Evolutionary conservation across 1,139 yeast species (phyloP).

Genomic region (Wickerhamomyces sp.): DNA sequence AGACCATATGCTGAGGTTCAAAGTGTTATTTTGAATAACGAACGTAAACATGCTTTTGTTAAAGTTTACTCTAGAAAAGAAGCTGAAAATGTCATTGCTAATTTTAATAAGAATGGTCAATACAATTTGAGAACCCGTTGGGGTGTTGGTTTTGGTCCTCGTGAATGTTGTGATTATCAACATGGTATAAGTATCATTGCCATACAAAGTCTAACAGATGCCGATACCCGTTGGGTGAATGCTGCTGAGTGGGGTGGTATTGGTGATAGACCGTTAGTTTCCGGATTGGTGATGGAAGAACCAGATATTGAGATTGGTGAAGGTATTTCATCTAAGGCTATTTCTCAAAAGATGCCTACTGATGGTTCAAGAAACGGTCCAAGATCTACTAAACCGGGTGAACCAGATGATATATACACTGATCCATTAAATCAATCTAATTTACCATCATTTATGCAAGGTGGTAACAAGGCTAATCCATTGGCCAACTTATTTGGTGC

Average conservation of each 20-base stretch:
- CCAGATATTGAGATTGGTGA: constrained; percentile 97
- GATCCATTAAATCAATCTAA: constrained; percentile 32
- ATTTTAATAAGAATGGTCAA: constrained; percentile 48
- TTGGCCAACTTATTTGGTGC: constrained; percentile 43
- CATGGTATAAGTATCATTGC: constrained; percentile 89
- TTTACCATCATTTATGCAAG: constrained; percentile 24
- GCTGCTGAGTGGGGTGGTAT: constrained; percentile 98
- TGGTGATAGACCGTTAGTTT: constrained; percentile 77
- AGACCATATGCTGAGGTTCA: constrained; percentile 95
- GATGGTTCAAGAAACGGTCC: constrained; percentile 87
- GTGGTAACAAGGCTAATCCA: constrained; percentile 37
- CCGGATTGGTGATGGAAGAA: constrained; percentile 88
- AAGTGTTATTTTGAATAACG: constrained; percentile 80
- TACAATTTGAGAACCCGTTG: constrained; percentile 80
- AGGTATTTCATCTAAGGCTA: constrained; percentile 90
- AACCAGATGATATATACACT: constrained; percentile 38
- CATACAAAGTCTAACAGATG: constrained; percentile 81
- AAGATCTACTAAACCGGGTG: constrained; percentile 67
- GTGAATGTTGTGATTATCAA: constrained; percentile 95
- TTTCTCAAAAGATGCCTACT: constrained; percentile 83
- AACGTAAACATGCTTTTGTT: constrained; percentile 92
- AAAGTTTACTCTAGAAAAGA: constrained; percentile 94
- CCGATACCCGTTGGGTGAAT: constrained; percentile 86
- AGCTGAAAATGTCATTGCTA: constrained; percentile 75
- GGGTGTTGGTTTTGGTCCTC: constrained; percentile 99